A percentile compares a stretch with the other conserved stretches of the same genome.
These are phyloP conservation scores for Singerocomus rubriflavus DNA, from an alignment of 1,284 basidiomycete species.

Conservation along the genomic window DNA sequence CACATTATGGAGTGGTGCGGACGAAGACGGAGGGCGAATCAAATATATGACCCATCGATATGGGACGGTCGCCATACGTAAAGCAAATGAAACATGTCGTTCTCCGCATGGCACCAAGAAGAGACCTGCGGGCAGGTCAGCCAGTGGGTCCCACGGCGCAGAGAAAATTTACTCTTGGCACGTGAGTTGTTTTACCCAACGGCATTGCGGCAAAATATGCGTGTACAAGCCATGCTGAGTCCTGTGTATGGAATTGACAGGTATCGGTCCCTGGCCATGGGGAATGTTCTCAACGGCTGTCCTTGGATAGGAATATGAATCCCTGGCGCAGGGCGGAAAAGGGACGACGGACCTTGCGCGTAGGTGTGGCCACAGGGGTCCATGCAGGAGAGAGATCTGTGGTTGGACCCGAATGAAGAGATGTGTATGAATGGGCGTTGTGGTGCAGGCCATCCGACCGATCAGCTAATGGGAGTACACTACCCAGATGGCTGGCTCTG, in stretches of 20 bases:
- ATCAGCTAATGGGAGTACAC: conserved; percentile 8
- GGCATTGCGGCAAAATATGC: conserved; percentile 4
- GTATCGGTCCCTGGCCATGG: conserved; percentile 4
- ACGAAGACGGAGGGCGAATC: conserved; percentile 17
- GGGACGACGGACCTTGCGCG: background rate
- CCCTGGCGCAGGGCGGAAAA: background rate
- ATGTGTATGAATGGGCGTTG: conserved; percentile 6
- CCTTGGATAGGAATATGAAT: conserved; percentile 4
- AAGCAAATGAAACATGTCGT: conserved; percentile 3
- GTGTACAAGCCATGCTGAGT: background rate
- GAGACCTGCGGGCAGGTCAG: background rate
- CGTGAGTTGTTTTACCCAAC: conserved; percentile 10
- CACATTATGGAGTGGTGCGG: conserved; percentile 6
- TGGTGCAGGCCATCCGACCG: conserved; percentile 1
- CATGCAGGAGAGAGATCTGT: conserved; percentile 3
- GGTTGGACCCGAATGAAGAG: conserved; percentile 1
- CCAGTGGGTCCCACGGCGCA: conserved; percentile 1
- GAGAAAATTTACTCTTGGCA: background rate
- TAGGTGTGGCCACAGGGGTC: background rate
- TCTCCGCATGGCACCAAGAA: background rate
- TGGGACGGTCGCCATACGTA: conserved; percentile 18
- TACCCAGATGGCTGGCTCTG: conserved; percentile 27
- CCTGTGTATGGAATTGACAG: conserved; percentile 11
- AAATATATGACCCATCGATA: conserved; percentile 8
- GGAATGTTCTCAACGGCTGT: conserved; percentile 5